Evolutionary conservation across 2,329 filamentous ascomycete species (phyloP), one percentile per base, ranked within the genome.

Genomic region (Aspergillus sp.): DNA sequence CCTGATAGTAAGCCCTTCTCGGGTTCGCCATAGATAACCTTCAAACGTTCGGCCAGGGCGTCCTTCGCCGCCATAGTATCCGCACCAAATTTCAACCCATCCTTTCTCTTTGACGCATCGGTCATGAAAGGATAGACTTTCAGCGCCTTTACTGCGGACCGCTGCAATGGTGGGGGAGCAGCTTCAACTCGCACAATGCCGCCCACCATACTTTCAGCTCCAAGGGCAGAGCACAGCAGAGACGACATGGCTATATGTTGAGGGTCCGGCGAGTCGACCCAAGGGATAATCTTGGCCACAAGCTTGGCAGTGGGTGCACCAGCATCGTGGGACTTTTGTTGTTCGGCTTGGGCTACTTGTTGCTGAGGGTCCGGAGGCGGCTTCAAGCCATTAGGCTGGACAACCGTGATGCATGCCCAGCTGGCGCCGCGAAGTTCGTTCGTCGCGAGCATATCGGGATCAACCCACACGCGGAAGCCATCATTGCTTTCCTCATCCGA

Each of bases 171-270:
- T 38, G 81, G 76, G 13, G 89, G 85, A 1, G 93, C 92, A 9
- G 89, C 86, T 67, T 97, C 91, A 25, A 99, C 80, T 56, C 93
- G 91, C 51, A 96, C 82, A 40, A 97, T 84, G 0, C 91, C 90
- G 11, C 94, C 94, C 9, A 96, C 88, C 47, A 96, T 81, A 1
- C 85, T 86, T 36, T 83, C 77, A 48, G 83, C 85, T 2, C 86
- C 87, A 19, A 99, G 78, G 1, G 88, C 82, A 25, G 83, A 82
- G 69, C 89, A 96, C 5, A 99, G 76, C 3, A 86, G 74, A 0
- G 86, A 82, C 1, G 94, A 97, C 20, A 99, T 77, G 1, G 90
- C 90, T 45, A 85, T 83, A 56, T 93, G 88, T 57, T 88, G 86
- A 49, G 85, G 86, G 65, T 93, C 90, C 1, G 94, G 91, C 1